Evolutionary conservation across 2,329 filamentous ascomycete species (phyloP).

Genomic region (Setomelanomma holmii): DNA sequence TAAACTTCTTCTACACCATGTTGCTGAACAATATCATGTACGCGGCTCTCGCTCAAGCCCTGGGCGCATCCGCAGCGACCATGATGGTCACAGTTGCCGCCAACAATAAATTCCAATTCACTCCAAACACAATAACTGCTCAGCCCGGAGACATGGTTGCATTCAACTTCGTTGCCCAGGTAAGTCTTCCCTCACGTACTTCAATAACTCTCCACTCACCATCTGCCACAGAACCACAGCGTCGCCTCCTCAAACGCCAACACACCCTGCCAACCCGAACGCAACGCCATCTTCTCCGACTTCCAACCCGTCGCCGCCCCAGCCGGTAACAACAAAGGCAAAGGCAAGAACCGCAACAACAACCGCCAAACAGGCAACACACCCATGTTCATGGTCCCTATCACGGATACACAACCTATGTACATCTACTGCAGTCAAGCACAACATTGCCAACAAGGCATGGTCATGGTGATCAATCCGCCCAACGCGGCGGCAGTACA

Average conservation of each 20-base stretch:
- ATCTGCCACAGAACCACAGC: constrained; percentile 30
- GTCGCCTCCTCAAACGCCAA: constrained; percentile 35
- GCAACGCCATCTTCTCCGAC: constrained; percentile 37
- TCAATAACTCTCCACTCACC: not conserved
- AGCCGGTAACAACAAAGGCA: constrained; percentile 1
- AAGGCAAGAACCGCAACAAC: constrained; percentile 21
- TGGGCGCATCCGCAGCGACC: constrained; percentile 33
- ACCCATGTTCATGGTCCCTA: constrained; percentile 37
- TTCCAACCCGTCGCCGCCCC: constrained; percentile 33
- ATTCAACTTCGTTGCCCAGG: constrained; percentile 34
- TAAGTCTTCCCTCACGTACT: constrained; percentile 4
- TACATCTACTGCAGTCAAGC: constrained; percentile 79
- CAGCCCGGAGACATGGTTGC: constrained; percentile 38
- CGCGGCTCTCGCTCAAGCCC: constrained; percentile 31
- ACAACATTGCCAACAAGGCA: constrained; percentile 73
- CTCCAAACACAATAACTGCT: constrained; percentile 33
- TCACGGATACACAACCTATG: constrained; percentile 64
- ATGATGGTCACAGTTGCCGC: constrained; percentile 41
- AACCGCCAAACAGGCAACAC: constrained; percentile 30
- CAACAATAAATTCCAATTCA: constrained; percentile 41
- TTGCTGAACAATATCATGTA: constrained; percentile 28
- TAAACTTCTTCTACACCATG: constrained; percentile 22
- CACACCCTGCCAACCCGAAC: constrained; percentile 31
- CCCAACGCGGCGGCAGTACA: constrained; percentile 25
- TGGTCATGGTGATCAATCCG: constrained; percentile 75